Base-by-base conservation (phyloP, 164 flowering plant species). In the Tinospora cordifolia region DNA sequence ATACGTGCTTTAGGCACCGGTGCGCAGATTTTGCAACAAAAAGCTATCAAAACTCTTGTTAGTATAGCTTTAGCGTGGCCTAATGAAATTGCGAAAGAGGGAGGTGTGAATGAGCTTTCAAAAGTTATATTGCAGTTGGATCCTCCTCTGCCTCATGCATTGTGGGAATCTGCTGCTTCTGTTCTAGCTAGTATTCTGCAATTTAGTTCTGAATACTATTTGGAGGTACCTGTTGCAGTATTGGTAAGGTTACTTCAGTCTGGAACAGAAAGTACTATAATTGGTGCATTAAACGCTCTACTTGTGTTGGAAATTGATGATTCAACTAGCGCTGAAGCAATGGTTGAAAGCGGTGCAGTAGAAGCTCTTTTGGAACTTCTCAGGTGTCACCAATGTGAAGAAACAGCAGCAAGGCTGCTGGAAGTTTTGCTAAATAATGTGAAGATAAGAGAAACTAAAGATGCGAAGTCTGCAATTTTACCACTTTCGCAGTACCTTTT, bases 181-280 rank as follows among this genome's bases (percentile, higher is more conserved):
- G 94, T 88, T 66, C 79, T 95, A 58, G 74, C 91, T 34, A 84
- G 88, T 73, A 90, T 95, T 73, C 80, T 95, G 76, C 99, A 92
- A 71, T 95, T 85, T 66, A 92, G 97, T 78, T 92, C 98, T 70
- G 98, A 95, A 71, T 92, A 82, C 81, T 91, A 87, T 78, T 72
- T 95, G 80, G 99, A 95, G 81, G 98, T 95, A 11, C 99, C 99
- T 26, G 86, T 95, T 46, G 96, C 98, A 9, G 99, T 95, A 62
- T 80, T 95, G 80, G 99, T 92, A 47, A 91, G 89, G 73, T 74
- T 92, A 77, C 94, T 95, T 63, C 96, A 86, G 63, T 92, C 99
- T 64, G 94, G 90, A 24, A 82, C 88, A 15, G 98, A 95, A 73
- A 68, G 84, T 79, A 92, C 98, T 25, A 90, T 92, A 11, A 62